Evolutionary conservation across 1,139 yeast species (phyloP), one percentile per base, ranked within the genome.

Genomic region (Hemisphaericaspora xylanilytica): DNA sequence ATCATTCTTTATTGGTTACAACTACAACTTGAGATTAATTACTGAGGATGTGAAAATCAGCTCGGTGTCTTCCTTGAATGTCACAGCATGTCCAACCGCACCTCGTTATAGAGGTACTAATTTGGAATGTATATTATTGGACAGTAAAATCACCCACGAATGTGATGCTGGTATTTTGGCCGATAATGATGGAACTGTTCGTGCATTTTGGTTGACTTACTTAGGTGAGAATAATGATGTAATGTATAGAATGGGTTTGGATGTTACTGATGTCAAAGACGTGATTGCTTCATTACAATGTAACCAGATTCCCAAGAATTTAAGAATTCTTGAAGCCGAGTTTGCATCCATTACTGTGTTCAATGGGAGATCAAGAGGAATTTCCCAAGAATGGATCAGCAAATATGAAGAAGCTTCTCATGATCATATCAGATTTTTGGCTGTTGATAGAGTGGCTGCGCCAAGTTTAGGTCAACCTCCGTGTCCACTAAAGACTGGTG

Each of bases 21-120:
- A 86, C 49, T 78, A 75, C 51, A 80, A 79, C 49, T 71, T 80
- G 55, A 75, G 95, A 49, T 67, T 85, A 28, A 83, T 85, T 3
- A 77, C 89, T 2, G 82, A 89, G 30, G 85, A 83, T 44, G 86
- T 95, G 0, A 76, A 76, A 33, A 84, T 89, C 17, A 80, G 90
- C 37, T 92, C 85, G 47, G 78, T 88, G 36, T 73, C 88, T 0
- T 80, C 94, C 1, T 70, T 84, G 37, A 84, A 81, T 52, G 76
- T 88, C 14, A 92, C 95, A 17, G 73, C 86, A 15, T 80, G 82
- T 45, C 67, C 78, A 1, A 67, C 73, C 31, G 70, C 83, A 20
- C 96, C 96, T 20, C 76, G 95, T 43, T 89, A 85, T 59, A 77
- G 95, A 54, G 96, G 92, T 9, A 83, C 92, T 10, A 88, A 88